phyloP scores from a whole-genome alignment of 225 moss, liverwort and hornwort genomes.

The Sphagnum contortum region DNA sequence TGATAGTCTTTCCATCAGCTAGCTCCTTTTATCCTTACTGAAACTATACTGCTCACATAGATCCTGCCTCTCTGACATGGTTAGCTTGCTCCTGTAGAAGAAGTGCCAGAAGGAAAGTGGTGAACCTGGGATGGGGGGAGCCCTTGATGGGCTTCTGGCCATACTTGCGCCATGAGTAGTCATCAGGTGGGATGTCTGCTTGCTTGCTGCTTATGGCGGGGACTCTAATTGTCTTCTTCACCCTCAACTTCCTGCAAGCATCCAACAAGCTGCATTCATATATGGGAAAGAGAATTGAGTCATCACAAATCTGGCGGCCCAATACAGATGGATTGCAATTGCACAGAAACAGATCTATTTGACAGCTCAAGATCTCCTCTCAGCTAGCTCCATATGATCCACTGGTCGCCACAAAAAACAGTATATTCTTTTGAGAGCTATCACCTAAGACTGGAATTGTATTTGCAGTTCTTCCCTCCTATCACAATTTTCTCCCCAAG shows the following conservation, averaged over 20 bases:
- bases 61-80: no score
- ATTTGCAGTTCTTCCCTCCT: not conserved
- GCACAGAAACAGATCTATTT: not conserved
- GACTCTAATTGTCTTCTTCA: conserved; percentile 64
- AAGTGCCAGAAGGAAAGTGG: not conserved
- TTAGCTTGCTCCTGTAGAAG: no score
- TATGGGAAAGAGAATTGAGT: not conserved
- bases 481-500: not conserved
- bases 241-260: conserved; percentile 54
- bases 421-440: no score
- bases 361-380: not conserved
- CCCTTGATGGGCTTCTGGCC: conserved; percentile 99
- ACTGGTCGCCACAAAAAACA: no score
- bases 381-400: not conserved
- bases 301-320: not conserved
- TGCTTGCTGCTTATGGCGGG: conserved; percentile 89
- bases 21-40: no score
- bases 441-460: not conserved
- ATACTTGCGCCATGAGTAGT: conserved; percentile 95
- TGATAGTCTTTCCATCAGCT: not conserved
- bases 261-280: not conserved
- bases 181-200: conserved; percentile 93
- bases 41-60: no score
- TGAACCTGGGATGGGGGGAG: conserved; percentile 87
- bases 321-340: not conserved